Conservation (phyloP, 2,329 filamentous ascomycete genomes). For the Bipolaris zeicola region DNA sequence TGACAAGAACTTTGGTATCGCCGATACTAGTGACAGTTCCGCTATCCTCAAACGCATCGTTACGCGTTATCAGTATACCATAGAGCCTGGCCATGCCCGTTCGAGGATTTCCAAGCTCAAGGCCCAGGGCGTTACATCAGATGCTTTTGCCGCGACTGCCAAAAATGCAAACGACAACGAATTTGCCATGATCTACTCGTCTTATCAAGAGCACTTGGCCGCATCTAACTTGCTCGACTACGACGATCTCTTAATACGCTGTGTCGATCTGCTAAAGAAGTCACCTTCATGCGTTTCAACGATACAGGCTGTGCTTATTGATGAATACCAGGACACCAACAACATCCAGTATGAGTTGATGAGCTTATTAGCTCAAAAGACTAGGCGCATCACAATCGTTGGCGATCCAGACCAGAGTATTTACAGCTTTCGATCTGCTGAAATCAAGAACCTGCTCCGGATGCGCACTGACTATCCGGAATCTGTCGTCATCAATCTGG, state of each 20-base stretch:
- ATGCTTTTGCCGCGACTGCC: slow-evolving; percentile 49
- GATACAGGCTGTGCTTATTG: slow-evolving; percentile 87
- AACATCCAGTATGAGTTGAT: slow-evolving; percentile 93
- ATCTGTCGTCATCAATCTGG: slow-evolving; percentile 81
- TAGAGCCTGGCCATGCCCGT: slow-evolving; percentile 74
- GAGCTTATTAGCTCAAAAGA: slow-evolving; percentile 77
- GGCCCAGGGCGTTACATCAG: slow-evolving; percentile 58
- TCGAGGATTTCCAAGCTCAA: slow-evolving; percentile 74
- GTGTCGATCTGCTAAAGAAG: slow-evolving; percentile 74
- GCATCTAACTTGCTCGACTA: slow-evolving; percentile 88
- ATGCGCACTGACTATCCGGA: slow-evolving; percentile 77
- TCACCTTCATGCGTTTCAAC: slow-evolving; percentile 85
- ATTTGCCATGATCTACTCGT: slow-evolving; percentile 69
- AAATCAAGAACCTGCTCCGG: slow-evolving; percentile 83
- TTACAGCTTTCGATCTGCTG: slow-evolving; percentile 92
- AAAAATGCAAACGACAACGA: slow-evolving; percentile 64
- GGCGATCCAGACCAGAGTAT: slow-evolving; percentile 98
- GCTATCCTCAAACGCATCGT: slow-evolving; percentile 82
- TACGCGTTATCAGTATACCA: slow-evolving; percentile 69
- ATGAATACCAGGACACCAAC: slow-evolving; percentile 98
- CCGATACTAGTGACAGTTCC: slow-evolving; percentile 79
- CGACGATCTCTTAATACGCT: slow-evolving; percentile 86
- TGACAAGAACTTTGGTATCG: slow-evolving; percentile 84
- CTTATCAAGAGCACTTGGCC: slow-evolving; percentile 78
- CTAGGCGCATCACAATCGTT: slow-evolving; percentile 85